Conservation (phyloP, 352 stramenopile genomes). For the Phytophthora quininea region DNA sequence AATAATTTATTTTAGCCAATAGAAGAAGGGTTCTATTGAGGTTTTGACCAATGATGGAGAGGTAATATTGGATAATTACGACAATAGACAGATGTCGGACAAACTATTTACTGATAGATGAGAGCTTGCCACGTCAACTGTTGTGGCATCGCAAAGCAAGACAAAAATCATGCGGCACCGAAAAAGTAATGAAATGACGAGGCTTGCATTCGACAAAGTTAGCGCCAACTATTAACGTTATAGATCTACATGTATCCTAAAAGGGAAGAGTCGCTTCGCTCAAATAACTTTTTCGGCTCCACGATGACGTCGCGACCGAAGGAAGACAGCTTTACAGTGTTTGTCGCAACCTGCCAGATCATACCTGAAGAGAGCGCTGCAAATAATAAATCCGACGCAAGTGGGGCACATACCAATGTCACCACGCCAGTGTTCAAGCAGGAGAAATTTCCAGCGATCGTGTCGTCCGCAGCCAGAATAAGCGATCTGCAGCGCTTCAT, state of each 20-base stretch:
- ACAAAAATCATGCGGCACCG: background rate
- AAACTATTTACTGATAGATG: background rate
- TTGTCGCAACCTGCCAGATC: constrained; percentile 65
- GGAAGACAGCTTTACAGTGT: constrained; percentile 49
- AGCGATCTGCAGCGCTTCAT: constrained; percentile 64
- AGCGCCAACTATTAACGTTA: too few relatives aligned
- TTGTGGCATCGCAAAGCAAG: background rate
- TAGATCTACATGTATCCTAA: background rate
- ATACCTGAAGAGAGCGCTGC: constrained; percentile 14
- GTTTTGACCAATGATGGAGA: background rate
- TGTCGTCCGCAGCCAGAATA: constrained; percentile 45
- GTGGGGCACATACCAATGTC: constrained; percentile 9
- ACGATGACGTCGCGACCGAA: constrained; percentile 8
- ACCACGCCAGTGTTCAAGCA: constrained; percentile 45
- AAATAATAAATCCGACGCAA: constrained; percentile 3
- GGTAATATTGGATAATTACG: background rate
- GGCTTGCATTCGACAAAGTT: too few relatives aligned
- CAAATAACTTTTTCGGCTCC: background rate
- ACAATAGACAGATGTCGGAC: background rate
- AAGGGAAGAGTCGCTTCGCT: background rate
- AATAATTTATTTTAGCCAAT: background rate
- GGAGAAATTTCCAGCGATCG: constrained; percentile 62
- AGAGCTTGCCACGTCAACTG: constrained; percentile 4
- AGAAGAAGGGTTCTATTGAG: background rate
- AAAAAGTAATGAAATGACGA: background rate